phyloP scores from a whole-genome alignment of 306 rosid genomes.

The Sindora glabra region DNA sequence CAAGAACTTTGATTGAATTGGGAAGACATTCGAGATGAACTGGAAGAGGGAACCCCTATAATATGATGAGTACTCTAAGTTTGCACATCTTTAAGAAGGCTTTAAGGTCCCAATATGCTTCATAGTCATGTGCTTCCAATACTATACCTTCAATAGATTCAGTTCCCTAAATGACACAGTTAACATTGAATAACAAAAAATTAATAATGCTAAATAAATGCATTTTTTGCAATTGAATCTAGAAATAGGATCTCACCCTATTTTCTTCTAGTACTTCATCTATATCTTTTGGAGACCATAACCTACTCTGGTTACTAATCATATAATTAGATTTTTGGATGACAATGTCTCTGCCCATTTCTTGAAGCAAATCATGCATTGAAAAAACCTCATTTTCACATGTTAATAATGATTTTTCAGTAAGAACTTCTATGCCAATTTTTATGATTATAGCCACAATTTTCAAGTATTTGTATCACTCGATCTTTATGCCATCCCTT shows the following conservation, averaged over 20 bases:
- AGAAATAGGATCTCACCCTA: neutral
- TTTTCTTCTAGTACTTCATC: neutral
- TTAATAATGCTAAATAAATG: too few species aligned
- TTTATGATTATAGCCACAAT: accelerated
- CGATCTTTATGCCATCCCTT: neutral
- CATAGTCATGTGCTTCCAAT: neutral
- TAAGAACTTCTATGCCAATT: neutral
- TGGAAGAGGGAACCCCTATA: neutral
- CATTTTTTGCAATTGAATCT: too few species aligned
- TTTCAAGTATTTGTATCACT: slow-evolving; percentile 1
- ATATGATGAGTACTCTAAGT: neutral
- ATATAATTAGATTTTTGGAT: accelerated
- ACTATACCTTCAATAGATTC: neutral
- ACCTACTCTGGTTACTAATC: neutral
- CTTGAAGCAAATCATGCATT: neutral
- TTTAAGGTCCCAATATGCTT: neutral
- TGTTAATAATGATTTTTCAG: neutral
- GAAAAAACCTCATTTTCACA: neutral
- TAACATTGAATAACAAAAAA: too few species aligned
- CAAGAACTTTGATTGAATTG: neutral
- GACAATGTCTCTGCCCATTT: neutral
- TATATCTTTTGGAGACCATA: neutral
- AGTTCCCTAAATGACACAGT: neutral
- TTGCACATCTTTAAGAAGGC: neutral
- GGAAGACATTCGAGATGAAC: neutral